Percentiles rank a stretch among this genome's conserved stretches.
Conservation (phyloP, 78 protist genomes). For the Corallochytrium limacisporum region DNA sequence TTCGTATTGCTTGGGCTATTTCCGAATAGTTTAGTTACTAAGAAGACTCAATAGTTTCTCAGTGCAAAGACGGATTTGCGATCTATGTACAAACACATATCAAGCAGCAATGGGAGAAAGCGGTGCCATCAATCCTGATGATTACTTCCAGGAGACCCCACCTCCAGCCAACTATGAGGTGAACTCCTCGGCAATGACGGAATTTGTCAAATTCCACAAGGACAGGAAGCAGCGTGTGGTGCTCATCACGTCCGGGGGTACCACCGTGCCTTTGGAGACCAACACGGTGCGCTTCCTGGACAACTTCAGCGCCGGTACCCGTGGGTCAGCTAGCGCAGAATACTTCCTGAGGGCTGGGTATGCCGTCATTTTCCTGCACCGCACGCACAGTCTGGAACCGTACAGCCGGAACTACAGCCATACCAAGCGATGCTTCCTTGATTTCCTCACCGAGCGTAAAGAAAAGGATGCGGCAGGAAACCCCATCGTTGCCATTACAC, state of each 20-base stretch:
- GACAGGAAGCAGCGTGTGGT: background rate
- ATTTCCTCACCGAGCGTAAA: background rate
- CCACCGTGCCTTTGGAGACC: conserved; percentile 27
- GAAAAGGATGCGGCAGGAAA: background rate
- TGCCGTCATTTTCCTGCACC: conserved; percentile 15
- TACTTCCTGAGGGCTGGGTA: background rate
- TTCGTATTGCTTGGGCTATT: too few relatives aligned
- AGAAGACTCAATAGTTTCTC: too few relatives aligned
- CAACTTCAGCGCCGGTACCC: conserved; percentile 39
- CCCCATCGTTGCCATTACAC: background rate
- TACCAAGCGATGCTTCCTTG: background rate
- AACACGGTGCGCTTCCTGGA: conserved; percentile 31
- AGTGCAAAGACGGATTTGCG: too few relatives aligned
- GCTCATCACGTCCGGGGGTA: conserved; percentile 40
- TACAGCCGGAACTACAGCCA: conserved; percentile 1
- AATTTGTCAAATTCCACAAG: background rate
- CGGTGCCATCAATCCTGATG: too few relatives aligned
- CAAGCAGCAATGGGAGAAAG: too few relatives aligned
- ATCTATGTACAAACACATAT: too few relatives aligned
- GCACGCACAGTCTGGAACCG: conserved; percentile 6
- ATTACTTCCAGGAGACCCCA: too few relatives aligned
- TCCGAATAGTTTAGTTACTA: too few relatives aligned
- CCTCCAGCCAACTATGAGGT: too few relatives aligned
- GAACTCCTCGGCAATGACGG: too few relatives aligned
- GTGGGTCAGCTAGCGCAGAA: conserved; percentile 39